Conservation (phyloP, 371 early-diverging fungal genomes). For the Mucor indicus region DNA sequence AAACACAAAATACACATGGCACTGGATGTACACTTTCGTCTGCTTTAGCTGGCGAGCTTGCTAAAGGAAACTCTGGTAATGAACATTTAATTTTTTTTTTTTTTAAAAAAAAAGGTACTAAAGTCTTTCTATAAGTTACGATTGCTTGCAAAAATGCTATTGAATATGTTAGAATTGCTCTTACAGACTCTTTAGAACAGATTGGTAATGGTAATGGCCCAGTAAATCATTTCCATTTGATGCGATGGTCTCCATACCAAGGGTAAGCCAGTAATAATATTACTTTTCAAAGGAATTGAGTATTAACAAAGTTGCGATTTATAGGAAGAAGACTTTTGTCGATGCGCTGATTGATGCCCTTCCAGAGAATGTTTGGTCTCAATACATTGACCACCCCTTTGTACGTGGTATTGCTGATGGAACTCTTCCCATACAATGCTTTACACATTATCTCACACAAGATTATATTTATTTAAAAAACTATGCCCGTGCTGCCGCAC, state of each 20-base stretch:
- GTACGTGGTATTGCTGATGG: constrained; percentile 75
- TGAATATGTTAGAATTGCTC: constrained; percentile 58
- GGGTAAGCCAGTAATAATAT: constrained; percentile 31
- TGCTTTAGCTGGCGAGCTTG: constrained; percentile 74
- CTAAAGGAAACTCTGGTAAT: constrained; percentile 48
- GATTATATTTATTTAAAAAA: constrained; percentile 80
- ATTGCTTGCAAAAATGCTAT: constrained; percentile 48
- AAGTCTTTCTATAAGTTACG: constrained; percentile 26
- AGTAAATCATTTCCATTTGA: constrained; percentile 68
- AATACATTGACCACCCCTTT: constrained; percentile 72
- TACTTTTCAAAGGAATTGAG: too few relatives aligned
- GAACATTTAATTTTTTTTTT: neutral
- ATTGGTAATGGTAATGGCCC: constrained; percentile 76
- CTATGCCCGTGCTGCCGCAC: constrained; percentile 74
- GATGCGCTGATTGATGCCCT: constrained; percentile 37
- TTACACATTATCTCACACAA: constrained; percentile 77
- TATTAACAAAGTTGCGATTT: too few relatives aligned
- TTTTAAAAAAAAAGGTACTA: neutral
- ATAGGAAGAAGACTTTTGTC: constrained; percentile 52
- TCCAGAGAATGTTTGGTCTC: constrained; percentile 58
- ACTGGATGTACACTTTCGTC: constrained; percentile 87
- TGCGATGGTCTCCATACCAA: constrained; percentile 47
- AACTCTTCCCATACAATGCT: constrained; percentile 64
- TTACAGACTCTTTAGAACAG: constrained; percentile 36
- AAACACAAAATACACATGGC: constrained; percentile 75